A percentile compares a stretch with the other conserved stretches of the same genome.
Conservation (phyloP, 2,329 filamentous ascomycete species). For the Aureobasidium sp. region DNA sequence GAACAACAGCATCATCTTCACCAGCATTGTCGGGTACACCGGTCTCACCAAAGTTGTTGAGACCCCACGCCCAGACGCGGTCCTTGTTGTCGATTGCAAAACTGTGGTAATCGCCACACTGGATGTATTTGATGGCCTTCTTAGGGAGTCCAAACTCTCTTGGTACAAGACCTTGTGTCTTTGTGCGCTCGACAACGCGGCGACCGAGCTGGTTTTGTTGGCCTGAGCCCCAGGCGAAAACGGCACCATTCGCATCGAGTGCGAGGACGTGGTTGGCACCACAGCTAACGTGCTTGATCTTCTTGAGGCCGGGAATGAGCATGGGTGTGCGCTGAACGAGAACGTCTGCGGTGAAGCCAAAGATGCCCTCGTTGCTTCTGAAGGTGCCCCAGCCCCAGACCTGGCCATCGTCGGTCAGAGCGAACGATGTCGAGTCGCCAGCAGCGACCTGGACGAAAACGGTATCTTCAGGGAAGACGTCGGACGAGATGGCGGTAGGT, state of each 20-base stretch:
- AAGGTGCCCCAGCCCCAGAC: conserved; percentile 85
- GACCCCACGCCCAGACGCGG: conserved; percentile 70
- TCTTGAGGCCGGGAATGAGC: conserved; percentile 55
- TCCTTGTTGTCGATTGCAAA: conserved; percentile 64
- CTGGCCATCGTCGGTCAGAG: conserved; percentile 62
- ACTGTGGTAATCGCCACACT: conserved; percentile 71
- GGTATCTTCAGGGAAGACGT: conserved; percentile 53
- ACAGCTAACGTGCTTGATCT: conserved; percentile 55
- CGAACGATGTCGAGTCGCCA: conserved; percentile 68
- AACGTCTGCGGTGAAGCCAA: conserved; percentile 52
- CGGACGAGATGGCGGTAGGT: conserved; percentile 48
- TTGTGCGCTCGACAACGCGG: conserved; percentile 52
- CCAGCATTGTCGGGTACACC: conserved; percentile 57
- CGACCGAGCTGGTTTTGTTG: conserved; percentile 65
- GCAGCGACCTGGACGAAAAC: conserved; percentile 61
- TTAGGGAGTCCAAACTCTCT: conserved; percentile 49
- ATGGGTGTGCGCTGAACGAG: conserved; percentile 45
- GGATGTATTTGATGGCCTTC: conserved; percentile 52
- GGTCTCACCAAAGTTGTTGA: conserved; percentile 81
- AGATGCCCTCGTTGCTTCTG: conserved; percentile 58
- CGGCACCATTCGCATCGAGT: conserved; percentile 54
- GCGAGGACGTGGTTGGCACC: conserved; percentile 66
- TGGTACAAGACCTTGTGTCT: conserved; percentile 47
- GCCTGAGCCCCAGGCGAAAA: conserved; percentile 64
- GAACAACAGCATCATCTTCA: conserved; percentile 61